Evolutionary conservation across 768 basidiomycete genomes (phyloP).

Genomic region (Pisolithus orientalis): DNA sequence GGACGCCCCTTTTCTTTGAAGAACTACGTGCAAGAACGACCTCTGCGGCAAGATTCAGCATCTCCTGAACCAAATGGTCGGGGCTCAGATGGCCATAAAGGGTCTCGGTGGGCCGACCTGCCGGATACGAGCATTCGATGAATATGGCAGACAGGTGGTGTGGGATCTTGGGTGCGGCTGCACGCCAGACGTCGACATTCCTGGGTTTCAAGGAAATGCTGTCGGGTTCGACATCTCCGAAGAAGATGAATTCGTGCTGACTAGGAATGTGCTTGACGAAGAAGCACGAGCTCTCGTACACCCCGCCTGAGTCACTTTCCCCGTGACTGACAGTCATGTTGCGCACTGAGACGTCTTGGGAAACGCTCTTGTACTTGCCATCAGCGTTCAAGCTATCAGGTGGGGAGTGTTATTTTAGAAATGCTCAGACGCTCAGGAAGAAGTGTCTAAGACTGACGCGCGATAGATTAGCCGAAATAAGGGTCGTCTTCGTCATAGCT

Average conservation of each 20-base stretch:
- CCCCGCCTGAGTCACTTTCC: constrained; percentile 41
- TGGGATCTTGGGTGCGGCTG: constrained; percentile 72
- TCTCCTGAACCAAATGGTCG: constrained; percentile 70
- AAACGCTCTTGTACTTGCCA: constrained; percentile 46
- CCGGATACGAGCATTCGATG: constrained; percentile 90
- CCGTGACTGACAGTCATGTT: constrained; percentile 74
- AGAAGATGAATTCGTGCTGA: constrained; percentile 77
- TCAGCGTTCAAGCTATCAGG: constrained; percentile 35
- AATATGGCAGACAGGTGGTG: constrained; percentile 71
- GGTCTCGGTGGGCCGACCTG: constrained; percentile 55
- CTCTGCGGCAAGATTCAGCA: constrained; percentile 61
- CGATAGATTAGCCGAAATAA: constrained; percentile 57
- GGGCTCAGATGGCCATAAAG: constrained; percentile 89
- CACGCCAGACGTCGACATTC: constrained; percentile 73
- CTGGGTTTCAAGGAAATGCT: constrained; percentile 52
- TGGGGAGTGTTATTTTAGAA: constrained; percentile 1
- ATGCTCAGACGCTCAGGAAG: neutral
- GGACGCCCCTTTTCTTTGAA: constrained; percentile 17
- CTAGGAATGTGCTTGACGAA: constrained; percentile 68
- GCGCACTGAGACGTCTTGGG: constrained; percentile 53
- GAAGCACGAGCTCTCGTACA: constrained; percentile 78
- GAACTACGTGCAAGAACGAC: constrained; percentile 44
- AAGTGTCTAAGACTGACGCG: constrained; percentile 38
- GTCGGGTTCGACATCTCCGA: constrained; percentile 92
- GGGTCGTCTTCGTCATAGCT: constrained; percentile 61